Evolutionary conservation across 768 basidiomycete species (phyloP).

Genomic region (Tylopilus sp.): DNA sequence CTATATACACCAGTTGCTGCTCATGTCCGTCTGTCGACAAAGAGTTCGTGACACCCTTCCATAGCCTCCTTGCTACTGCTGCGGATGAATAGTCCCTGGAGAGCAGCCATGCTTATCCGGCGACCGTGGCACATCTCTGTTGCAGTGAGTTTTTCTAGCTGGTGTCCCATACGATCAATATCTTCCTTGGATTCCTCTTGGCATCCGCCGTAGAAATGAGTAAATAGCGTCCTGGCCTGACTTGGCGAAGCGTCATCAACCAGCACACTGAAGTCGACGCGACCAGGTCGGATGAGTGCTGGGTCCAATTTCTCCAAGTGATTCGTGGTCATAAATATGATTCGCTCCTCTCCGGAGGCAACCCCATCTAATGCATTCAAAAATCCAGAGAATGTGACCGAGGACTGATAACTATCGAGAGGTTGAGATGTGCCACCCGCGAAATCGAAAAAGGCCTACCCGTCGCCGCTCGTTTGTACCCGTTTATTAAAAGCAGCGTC

Average conservation of each 20-base stretch:
- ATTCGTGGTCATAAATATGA: constrained; percentile 99
- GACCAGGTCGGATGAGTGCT: constrained; percentile 91
- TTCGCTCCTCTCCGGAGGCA: constrained; percentile 95
- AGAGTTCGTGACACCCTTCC: constrained; percentile 43
- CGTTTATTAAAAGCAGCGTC: constrained; percentile 97
- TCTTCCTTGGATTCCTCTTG: constrained; percentile 34
- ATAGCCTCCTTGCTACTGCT: constrained; percentile 57
- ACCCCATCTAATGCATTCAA: constrained; percentile 97
- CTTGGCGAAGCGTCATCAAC: constrained; percentile 83
- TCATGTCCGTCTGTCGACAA: constrained; percentile 30
- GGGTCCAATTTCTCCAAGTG: constrained; percentile 87
- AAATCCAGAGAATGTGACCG: constrained; percentile 96
- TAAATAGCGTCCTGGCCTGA: constrained; percentile 78
- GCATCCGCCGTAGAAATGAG: constrained; percentile 72
- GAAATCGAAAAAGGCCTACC: constrained; percentile 47
- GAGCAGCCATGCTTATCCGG: constrained; percentile 89
- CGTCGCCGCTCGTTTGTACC: constrained; percentile 86
- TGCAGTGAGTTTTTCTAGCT: constrained; percentile 53
- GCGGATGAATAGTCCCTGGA: constrained; percentile 94
- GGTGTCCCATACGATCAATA: constrained; percentile 44
- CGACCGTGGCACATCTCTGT: constrained; percentile 49
- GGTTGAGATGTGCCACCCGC: constrained; percentile 11
- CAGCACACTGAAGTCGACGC: constrained; percentile 82
- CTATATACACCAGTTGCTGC: constrained; percentile 9
- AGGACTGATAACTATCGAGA: constrained; percentile 76